phyloP scores from a whole-genome alignment of 2,329 filamentous ascomycete species.

The Pseudonectria foliicola region DNA sequence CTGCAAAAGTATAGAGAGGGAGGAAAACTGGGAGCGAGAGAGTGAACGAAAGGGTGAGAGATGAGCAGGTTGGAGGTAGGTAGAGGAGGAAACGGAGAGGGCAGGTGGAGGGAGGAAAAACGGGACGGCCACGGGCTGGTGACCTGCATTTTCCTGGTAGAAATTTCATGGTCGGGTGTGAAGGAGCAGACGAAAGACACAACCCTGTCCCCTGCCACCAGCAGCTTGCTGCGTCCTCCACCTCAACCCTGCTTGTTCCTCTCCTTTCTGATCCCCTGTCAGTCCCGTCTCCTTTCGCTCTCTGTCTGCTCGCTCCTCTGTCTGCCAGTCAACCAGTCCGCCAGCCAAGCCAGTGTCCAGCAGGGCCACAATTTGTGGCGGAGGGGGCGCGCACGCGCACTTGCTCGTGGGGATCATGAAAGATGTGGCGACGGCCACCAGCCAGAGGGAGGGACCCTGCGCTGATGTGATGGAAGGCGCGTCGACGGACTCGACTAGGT shows the following conservation, averaged over 20 bases:
- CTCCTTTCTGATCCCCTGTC: slow-evolving; percentile 13
- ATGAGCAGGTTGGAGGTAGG: too few relatives aligned
- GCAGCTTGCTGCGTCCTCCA: slow-evolving; percentile 15
- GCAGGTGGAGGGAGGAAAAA: slow-evolving; percentile 14
- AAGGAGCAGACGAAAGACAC: slow-evolving; percentile 15
- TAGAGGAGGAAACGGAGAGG: slow-evolving; percentile 9
- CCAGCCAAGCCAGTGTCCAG: too few relatives aligned
- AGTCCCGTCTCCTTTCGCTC: slow-evolving; percentile 9
- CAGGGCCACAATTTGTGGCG: slow-evolving; percentile 19
- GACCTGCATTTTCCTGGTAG: slow-evolving; percentile 14
- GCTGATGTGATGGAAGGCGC: slow-evolving; percentile 7
- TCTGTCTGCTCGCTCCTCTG: too few relatives aligned
- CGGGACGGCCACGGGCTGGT: slow-evolving; percentile 11
- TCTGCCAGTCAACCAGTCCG: too few relatives aligned
- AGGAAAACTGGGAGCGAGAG: slow-evolving; percentile 3
- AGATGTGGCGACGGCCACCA: slow-evolving; percentile 11
- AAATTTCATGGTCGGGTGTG: slow-evolving; percentile 11
- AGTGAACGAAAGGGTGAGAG: slow-evolving; percentile 4
- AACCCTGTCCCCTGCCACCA: slow-evolving; percentile 17
- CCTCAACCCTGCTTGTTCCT: slow-evolving; percentile 14
- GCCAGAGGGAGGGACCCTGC: too few relatives aligned
- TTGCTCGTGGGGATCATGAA: neutral
- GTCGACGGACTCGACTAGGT: slow-evolving; percentile 7
- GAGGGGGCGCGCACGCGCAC: slow-evolving; percentile 10
- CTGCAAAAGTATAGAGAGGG: slow-evolving; percentile 4